Base-by-base conservation (phyloP, 108 stramenopile genomes). In the Stephanodiscus triporus region DNA sequence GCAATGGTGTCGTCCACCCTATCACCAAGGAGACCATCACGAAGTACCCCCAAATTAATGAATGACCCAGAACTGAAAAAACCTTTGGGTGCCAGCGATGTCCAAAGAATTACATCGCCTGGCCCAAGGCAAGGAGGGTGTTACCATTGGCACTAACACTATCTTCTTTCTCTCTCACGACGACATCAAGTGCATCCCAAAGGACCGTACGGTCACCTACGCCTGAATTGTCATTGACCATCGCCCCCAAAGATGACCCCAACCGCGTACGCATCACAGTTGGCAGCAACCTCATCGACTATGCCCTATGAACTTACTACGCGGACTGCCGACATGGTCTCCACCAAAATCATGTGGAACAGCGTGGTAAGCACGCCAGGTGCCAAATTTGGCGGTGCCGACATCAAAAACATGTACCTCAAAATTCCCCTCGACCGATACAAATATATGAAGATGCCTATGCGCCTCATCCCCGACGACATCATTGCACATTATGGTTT, bases 391-490 rank as follows among this genome's bases (percentile, higher is more conserved):
- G 32, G 32, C 5, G 32, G 32, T 5, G 32, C 32, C 32, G 32
- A 34, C 5, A 34, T 34, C 32, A 34, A 34, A 34, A 34, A 34
- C 32, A 34, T 34, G 32, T 86, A 78, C 65, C 75, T 86, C 4
- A 34, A 19, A 49, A 49, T 6, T 2, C 48, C 48, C 2, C 48
- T 81, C 71, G 65, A 58, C 17, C 13, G 45, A 10, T 66, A 23
- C 56, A 75, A 85, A 38, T 82, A 81, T 72, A 85, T 85, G 68
- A 56, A 69, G 1, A 79, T 87, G 22, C 83, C 58, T 30, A 19
- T 61, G 0, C 10, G 4, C 3, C 17, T 73, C 0, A 27, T 87
- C 2, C 80, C 80, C 22, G 54, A 68, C 0, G 61, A 63, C 10
- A 68, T 81, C 53, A 59, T 81, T 9, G 49, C 58, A 19, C 61